Conservation (phyloP, 176 grass and related monocot species). For the Canna indica region DNA sequence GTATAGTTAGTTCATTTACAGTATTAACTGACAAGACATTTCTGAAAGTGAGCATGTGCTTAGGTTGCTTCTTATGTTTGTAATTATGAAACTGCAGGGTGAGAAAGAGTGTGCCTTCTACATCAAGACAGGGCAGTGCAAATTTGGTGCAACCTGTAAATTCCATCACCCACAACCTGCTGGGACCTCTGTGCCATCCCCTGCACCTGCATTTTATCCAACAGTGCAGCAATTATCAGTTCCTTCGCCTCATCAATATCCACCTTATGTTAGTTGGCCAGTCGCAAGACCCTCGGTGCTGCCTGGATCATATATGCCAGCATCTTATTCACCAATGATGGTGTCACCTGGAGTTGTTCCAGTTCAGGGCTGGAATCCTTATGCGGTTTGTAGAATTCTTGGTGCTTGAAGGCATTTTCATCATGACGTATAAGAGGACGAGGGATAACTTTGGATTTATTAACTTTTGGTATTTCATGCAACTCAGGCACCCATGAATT, state of each 20-base stretch:
- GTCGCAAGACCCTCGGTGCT: conserved; percentile 61
- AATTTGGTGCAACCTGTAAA: conserved; percentile 17
- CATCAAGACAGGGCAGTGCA: conserved; percentile 36
- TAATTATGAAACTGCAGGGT: conserved; percentile 15
- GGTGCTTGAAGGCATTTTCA: background rate
- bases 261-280: conserved; percentile 55
- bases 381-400: conserved; percentile 41
- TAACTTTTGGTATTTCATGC: background rate
- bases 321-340: conserved; percentile 73
- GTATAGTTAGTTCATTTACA: background rate
- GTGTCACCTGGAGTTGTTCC: conserved; percentile 55
- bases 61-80: background rate
- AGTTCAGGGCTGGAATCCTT: conserved; percentile 83
- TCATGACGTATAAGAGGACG: background rate
- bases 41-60: background rate
- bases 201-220: conserved; percentile 14
- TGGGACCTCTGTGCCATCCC: conserved; percentile 8
- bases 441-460: background rate
- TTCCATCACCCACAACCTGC: conserved; percentile 16
- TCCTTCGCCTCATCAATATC: conserved; percentile 49
- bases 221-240: conserved; percentile 18
- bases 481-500: conserved; percentile 27
- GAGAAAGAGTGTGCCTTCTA: conserved; percentile 38
- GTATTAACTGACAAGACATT: background rate
- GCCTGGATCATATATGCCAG: conserved; percentile 29